Base-by-base conservation (phyloP, 2,329 filamentous ascomycete genomes). In the Hypomyces rosellus region DNA sequence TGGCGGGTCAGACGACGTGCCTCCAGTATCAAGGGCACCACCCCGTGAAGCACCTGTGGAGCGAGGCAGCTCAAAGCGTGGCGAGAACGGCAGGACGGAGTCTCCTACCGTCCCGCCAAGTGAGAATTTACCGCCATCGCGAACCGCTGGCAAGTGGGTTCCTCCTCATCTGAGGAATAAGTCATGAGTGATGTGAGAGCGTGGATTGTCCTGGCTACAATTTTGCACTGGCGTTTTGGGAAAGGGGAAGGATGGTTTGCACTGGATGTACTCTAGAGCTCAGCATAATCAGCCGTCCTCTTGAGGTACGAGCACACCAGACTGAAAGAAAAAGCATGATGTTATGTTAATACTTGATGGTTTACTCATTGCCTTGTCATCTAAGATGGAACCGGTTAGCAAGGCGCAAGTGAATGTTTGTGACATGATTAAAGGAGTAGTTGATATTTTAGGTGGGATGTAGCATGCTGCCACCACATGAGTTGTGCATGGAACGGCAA, bases 121-220 rank as follows among this genome's bases (percentile, higher is more conserved):
- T 36, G 78, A 82, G 68, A 57, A 72, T 44, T 68, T 81, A 52
- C 76, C 75, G 61, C 66, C 80, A 14, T 74, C 75, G 39, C 76
- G 80, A 39, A 72, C 68, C 25, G 61, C 76, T 42, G 80, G 80
- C 59, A 84, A 82, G 66, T 85, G 76, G 68, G 77, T 84, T 61
- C 81, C 81, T 59, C 69, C 67, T 59, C 68, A 72, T 54, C 34
- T 62, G 63, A 66, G 67, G 57, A 67, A 68, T 57, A 64, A 67
- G 61, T 57, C 56, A 50, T 61, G 46, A 46, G 43, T 39, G 49
- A 49, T 50, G 16, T 16, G 39, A 50, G 46, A 39, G 50, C 46
- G 49, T 44, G 50, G 52, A 52, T 41, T 15, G 33, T 45, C 41
- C 46, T 50, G 47, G 50, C 42, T 55, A 46, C 51, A 51, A 46